Base-by-base conservation (phyloP, 2,329 filamentous ascomycete genomes). In the Rutstroemia sydowiana region DNA sequence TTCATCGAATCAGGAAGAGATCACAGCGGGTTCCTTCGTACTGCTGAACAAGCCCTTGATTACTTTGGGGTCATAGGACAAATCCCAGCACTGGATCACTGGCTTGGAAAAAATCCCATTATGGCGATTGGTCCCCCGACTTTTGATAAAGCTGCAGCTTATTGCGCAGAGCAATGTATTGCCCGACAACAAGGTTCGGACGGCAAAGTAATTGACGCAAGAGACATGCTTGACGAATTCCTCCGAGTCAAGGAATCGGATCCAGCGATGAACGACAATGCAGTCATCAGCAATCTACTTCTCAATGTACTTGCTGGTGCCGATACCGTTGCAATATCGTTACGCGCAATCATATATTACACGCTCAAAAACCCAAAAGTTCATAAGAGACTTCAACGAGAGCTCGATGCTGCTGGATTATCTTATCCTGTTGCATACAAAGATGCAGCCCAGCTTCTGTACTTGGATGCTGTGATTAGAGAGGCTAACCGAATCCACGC, bases 401-500 rank as follows among this genome's bases (percentile, higher is more conserved):
- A 50, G 18, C 30, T 50, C 9, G 21, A 45, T 11, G 14, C 40
- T 6, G 30, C 30, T 11, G 36, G 23, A 14, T 7, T 31, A 5
- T 26, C 34, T 14, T 13, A 2, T 10, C 32, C 41, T 2, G 41
- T 54, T 1, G n/a, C 13, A 0, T 54, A 54, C 8, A 37, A 20
- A 23, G 52, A 40, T 1, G 47, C 40, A 18, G 16, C 9, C 28
- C 46, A 40, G 5, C 48, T 51, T 10, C 34, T 34, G 11, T 47
- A 47, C 26, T 26, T 51, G 1, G 65, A 73, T 43, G 72, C 75
- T 0, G 69, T 75, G 1, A 65, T 78, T 21, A 71, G 70, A 20
- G 75, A 79, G 54, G 64, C 68, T 0, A 64, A 76, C 54, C 68
- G 75, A 1, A 55, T 75, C 1, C 71, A 76, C 51, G 70, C 74